Evolutionary conservation across 148 eudicot species (phyloP).

Genomic region (Pouteria glomerata): DNA sequence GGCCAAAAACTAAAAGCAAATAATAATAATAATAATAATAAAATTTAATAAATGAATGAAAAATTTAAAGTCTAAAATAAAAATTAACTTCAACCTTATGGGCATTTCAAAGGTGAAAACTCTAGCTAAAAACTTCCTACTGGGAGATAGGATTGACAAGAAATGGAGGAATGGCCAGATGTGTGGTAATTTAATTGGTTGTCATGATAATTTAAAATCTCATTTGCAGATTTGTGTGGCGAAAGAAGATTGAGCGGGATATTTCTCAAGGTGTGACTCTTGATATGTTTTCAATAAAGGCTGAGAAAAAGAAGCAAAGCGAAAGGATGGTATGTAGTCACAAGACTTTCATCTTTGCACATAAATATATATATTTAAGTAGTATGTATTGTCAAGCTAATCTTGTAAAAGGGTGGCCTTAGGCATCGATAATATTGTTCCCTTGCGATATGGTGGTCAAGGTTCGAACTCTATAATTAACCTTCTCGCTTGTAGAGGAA

Average conservation of each 20-base stretch:
- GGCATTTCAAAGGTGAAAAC: neutral
- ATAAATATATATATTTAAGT: no score
- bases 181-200: neutral
- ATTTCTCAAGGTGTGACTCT: slow-evolving; percentile 62
- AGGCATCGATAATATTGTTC: no score
- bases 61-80: neutral
- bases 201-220: neutral
- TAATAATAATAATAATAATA: no score
- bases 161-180: neutral
- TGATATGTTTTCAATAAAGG: slow-evolving; percentile 59
- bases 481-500: no score
- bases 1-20: neutral
- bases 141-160: neutral
- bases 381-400: neutral
- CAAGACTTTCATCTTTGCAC: neutral
- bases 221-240: slow-evolving; percentile 68
- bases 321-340: slow-evolving; percentile 59
- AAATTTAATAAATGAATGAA: neutral
- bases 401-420: no score
- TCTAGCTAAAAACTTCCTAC: neutral
- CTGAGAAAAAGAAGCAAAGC: slow-evolving; percentile 72
- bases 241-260: slow-evolving; percentile 82
- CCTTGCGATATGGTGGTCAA: no score
- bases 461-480: no score
- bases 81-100: neutral